Base-by-base conservation (phyloP, 1,284 basidiomycete genomes). In the Tylopilus orsonianus region DNA sequence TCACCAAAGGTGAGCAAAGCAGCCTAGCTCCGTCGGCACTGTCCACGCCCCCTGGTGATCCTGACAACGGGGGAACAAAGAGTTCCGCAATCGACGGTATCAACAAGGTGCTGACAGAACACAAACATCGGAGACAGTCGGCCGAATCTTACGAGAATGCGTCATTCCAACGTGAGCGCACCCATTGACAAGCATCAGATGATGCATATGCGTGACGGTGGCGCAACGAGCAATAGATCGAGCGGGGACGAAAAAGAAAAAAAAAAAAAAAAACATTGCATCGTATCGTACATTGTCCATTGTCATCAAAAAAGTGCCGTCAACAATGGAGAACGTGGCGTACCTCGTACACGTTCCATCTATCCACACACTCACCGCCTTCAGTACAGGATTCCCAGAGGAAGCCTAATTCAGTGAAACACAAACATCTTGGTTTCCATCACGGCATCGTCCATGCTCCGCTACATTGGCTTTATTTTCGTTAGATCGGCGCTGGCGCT, bases 401-500 rank as follows among this genome's bases (percentile, higher is more conserved):
- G 48, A 56, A 56, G 53, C 49, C 44, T 44, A 22, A 47, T 44
- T 20, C 40, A 54, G 41, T 18, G 41, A 27, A n/a, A 33, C 16
- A 42, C 32, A 23, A 24, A 44, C 16, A 32, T 14, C 38, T 32
- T 53, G 46, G 18, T 8, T 39, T 40, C 26, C 12, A 38, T 60
- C 50, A 48, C 59, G 56, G 61, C 61, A 62, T 61, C 44, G 19
- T 22, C 49, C 57, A 48, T 39, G 9, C 35, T 26, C 49, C 49
- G 24, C 24, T 47, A 30, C 49, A 42, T 60, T 46, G 56, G 62
- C n/a, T 57, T 18, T 46, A 46, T 40, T 41, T 5, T 29, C 16
- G n/a, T 48, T n/a, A 54, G 64, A 66, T 62, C 58, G 43, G 58
- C 55, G 45, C 34, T 53, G 20, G 48, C 42, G 47, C 50, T 54